Evolutionary conservation across 2,329 filamentous ascomycete species (phyloP).

Genomic region (Botrytis squamosa): DNA sequence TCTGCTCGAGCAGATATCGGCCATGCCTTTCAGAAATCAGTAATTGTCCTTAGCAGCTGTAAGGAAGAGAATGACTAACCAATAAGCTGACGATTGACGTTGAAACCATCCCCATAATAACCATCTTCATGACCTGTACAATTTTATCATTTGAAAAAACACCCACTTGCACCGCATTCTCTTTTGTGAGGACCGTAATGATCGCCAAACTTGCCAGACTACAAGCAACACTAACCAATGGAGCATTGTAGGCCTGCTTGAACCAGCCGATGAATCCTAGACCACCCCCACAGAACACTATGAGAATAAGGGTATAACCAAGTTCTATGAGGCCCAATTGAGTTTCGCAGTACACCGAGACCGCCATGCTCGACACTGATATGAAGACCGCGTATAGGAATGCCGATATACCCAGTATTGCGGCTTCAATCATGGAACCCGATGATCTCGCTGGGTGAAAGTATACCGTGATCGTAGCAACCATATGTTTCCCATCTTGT

Average conservation of each 20-base stretch:
- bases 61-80: slow-evolving; percentile 47
- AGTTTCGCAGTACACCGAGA: slow-evolving; percentile 74
- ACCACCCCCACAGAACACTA: slow-evolving; percentile 82
- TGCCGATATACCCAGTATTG: slow-evolving; percentile 71
- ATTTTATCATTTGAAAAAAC: slow-evolving; percentile 82
- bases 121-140: slow-evolving; percentile 77
- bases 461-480: slow-evolving; percentile 90
- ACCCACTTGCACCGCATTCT: slow-evolving; percentile 80
- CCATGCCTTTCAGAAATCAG: slow-evolving; percentile 40
- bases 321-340: slow-evolving; percentile 64
- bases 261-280: slow-evolving; percentile 86
- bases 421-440: slow-evolving; percentile 87
- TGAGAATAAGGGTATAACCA: slow-evolving; percentile 75
- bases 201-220: slow-evolving; percentile 85
- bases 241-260: slow-evolving; percentile 75
- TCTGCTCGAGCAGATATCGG: slow-evolving; percentile 73
- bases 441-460: slow-evolving; percentile 86
- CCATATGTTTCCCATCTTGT: slow-evolving; percentile 90
- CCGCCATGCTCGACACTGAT: slow-evolving; percentile 82
- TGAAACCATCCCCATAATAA: slow-evolving; percentile 72
- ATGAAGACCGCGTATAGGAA: slow-evolving; percentile 76
- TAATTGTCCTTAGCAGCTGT: too few relatives aligned
- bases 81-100: slow-evolving; percentile 74
- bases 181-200: slow-evolving; percentile 87
- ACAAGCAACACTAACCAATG: slow-evolving; percentile 79